A percentile compares a stretch with the other conserved stretches of the same genome.
Conservation (phyloP, 2,329 filamentous ascomycete genomes). For the Sarocladium brachiariae region DNA sequence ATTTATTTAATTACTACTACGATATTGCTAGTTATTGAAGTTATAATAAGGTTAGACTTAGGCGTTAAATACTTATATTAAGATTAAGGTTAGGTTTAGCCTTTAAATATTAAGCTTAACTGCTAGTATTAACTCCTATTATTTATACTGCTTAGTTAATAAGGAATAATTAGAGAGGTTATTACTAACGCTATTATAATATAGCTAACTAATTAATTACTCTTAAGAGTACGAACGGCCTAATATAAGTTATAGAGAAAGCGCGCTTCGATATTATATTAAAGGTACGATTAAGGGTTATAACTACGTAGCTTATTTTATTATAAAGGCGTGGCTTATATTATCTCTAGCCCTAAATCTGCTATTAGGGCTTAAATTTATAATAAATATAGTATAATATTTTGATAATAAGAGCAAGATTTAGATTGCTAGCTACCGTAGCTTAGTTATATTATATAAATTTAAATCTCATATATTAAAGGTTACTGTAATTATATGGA, state of each 20-base stretch:
- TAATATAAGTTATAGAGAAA: not conserved
- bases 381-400: not conserved
- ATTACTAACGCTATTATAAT: not conserved
- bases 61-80: not conserved
- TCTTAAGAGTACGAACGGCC: not conserved
- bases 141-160: not conserved
- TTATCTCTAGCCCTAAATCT: not conserved
- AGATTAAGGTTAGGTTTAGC: not conserved
- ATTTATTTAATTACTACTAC: not conserved
- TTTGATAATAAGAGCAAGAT: not conserved
- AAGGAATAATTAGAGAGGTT: not conserved
- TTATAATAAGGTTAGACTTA: not conserved
- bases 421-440: not conserved
- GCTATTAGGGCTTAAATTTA: not conserved
- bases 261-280: not conserved
- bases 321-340: not conserved
- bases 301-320: not conserved
- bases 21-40: not conserved
- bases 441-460: not conserved
- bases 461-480: not conserved
- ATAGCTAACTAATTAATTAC: not conserved
- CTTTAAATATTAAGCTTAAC: not conserved
- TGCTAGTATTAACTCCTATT: not conserved
- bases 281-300: not conserved
- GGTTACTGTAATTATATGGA: not conserved